Evolutionary conservation across 306 rosid species (phyloP).

Genomic region (Psophocarpus tetragonolobus): DNA sequence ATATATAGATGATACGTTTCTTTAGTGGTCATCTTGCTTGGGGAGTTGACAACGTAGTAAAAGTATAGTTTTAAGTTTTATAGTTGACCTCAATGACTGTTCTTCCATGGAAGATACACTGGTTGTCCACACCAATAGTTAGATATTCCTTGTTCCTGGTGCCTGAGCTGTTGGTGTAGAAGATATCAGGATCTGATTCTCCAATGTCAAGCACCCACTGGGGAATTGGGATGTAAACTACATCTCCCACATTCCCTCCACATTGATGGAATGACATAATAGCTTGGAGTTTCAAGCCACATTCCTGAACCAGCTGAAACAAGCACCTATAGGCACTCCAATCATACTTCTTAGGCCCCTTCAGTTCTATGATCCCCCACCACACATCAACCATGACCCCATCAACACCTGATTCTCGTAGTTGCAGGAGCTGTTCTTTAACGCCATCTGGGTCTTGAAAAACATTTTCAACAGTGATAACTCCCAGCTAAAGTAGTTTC

Average conservation of each 20-base stretch:
- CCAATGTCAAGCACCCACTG: constrained; percentile 73
- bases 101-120: constrained; percentile 65
- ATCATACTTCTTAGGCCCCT: constrained; percentile 68
- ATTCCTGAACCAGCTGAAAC: constrained; percentile 61
- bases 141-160: constrained; percentile 68
- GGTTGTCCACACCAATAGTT: constrained; percentile 64
- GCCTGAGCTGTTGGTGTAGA: constrained; percentile 65
- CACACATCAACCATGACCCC: constrained; percentile 96
- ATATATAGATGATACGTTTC: neutral
- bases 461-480: constrained; percentile 52
- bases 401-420: constrained; percentile 60
- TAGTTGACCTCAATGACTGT: constrained; percentile 65
- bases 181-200: constrained; percentile 69
- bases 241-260: constrained; percentile 89
- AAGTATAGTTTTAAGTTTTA: neutral
- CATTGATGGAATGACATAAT: constrained; percentile 92
- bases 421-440: constrained; percentile 51
- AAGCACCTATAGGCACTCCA: constrained; percentile 72
- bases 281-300: constrained; percentile 71
- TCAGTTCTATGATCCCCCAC: constrained; percentile 83
- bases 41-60: neutral
- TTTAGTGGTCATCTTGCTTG: neutral
- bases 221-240: constrained; percentile 67
- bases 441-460: constrained; percentile 55
- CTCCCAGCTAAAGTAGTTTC: constrained; percentile 55